Evolutionary conservation across 2,329 filamentous ascomycete species (phyloP).

Genomic region (Pseudogymnoascus sp.): DNA sequence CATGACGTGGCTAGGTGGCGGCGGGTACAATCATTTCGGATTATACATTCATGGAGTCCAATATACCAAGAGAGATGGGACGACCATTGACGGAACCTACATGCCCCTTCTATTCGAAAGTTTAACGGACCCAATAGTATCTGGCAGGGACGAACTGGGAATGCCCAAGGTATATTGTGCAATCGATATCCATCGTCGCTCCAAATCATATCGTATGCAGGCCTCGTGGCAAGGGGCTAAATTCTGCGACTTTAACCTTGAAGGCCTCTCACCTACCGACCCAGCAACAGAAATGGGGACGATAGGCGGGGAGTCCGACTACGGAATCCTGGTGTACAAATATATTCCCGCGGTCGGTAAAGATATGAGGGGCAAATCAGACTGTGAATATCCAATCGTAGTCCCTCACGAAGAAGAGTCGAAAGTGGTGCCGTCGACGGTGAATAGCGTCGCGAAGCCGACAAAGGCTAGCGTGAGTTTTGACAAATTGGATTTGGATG

Average conservation of each 20-base stretch:
- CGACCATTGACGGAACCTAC: conserved; percentile 41
- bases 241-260: conserved; percentile 33
- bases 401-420: conserved; percentile 17
- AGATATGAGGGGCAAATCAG: conserved; percentile 39
- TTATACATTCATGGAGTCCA: conserved; percentile 57
- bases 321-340: conserved; percentile 47
- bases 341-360: conserved; percentile 49
- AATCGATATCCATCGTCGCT: conserved; percentile 43
- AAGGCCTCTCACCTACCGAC: conserved; percentile 27
- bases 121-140: conserved; percentile 53
- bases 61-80: conserved; percentile 44
- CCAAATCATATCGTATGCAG: conserved; percentile 42
- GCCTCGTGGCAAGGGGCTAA: conserved; percentile 37
- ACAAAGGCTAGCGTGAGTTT: conserved; percentile 40
- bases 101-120: conserved; percentile 51
- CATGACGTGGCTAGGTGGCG: conserved; percentile 55
- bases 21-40: conserved; percentile 50
- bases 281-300: conserved; percentile 26
- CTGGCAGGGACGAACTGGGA: conserved; percentile 47
- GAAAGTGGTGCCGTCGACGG: conserved; percentile 20
- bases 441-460: neutral
- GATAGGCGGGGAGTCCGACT: conserved; percentile 20
- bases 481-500: conserved; percentile 44
- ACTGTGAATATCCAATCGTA: conserved; percentile 44
- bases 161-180: conserved; percentile 46